These are phyloP conservation scores for Phytophthora quininea DNA, from an alignment of 352 stramenopile species.

Conservation along the genomic window DNA sequence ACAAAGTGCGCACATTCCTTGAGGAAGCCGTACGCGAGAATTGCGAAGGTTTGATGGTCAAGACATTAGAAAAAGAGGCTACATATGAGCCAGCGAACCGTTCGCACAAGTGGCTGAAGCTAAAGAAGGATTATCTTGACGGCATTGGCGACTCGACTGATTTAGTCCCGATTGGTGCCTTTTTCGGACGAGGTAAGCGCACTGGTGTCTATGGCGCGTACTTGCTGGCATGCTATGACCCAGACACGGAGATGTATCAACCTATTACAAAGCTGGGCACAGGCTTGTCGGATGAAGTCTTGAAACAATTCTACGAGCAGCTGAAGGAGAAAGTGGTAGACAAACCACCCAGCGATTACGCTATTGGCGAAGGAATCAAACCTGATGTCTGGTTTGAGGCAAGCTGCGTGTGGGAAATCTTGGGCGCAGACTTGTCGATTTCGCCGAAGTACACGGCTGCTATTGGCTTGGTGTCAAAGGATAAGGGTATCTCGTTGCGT, in stretches of 20 bases:
- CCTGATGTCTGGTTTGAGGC: conserved; percentile 97
- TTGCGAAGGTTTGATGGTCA: conserved; percentile 99
- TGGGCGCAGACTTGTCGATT: conserved; percentile 98
- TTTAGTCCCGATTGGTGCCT: conserved; percentile 98
- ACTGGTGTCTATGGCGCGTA: conserved; percentile 98
- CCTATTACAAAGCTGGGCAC: conserved; percentile 99
- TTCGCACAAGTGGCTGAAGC: conserved; percentile 99
- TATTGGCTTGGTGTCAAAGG: conserved; percentile 89
- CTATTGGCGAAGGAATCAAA: conserved; percentile 89
- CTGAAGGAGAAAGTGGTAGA: conserved; percentile 85
- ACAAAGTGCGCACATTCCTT: conserved; percentile 93
- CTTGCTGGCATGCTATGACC: conserved; percentile 98
- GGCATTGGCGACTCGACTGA: conserved; percentile 98
- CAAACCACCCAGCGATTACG: conserved; percentile 92
- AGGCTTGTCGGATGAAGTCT: conserved; percentile 98
- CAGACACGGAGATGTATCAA: conserved; percentile 98
- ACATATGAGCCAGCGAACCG: conserved; percentile 98
- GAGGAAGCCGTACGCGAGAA: conserved; percentile 94
- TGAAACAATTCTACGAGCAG: conserved; percentile 92
- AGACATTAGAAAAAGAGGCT: conserved; percentile 97
- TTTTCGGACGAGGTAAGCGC: conserved; percentile 95
- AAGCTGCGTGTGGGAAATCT: conserved; percentile 98
- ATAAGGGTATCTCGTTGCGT: conserved; percentile 97
- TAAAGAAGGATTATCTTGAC: conserved; percentile 99
- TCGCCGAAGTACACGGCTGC: conserved; percentile 98